Base-by-base conservation (phyloP, 495 filamentous ascomycete species). In the Penicillium canariense region DNA sequence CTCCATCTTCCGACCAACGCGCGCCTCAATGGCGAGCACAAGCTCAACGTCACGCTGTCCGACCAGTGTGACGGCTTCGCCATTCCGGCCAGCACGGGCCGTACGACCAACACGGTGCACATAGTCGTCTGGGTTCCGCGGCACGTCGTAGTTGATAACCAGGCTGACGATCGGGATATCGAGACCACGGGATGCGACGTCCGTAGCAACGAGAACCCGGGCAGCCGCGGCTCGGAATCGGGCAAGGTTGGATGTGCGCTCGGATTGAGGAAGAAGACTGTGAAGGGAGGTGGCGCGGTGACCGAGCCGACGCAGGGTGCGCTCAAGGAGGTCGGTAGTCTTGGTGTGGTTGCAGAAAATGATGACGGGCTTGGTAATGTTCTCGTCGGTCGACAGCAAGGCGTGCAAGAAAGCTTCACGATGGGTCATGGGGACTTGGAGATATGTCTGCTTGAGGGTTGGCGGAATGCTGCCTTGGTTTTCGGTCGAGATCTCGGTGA, bases 91-190 rank as follows among this genome's bases (percentile, higher is more conserved):
- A 6, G 94, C 94, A 78, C 94, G 83, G 7, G 95, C 94, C 10
- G 94, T 99, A 62, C 94, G 87, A 63, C 94, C 94, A 49, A 96
- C 92, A 18, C 94, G 87, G 71, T 99, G 94, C 54, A 99, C 90
- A 61, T 97, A 99, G 68, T 96, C 95, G 67, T 97, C 94, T 30
- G 94, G 91, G 66, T 97, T 90, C 2, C 93, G 84, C 1, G 94
- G 94, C 15, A 99, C 84, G 63, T 97, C 95, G 65, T 89, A 97
- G 68, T 99, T 97, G 45, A 99, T 74, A 7, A 99, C 93, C 10
- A 97, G 70, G 48, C 81, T 86, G 1, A 97, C 95, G 54, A 87
- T 87, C 0, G 92, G 95, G 52, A 99, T 96, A 77, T 99, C 94
- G 9, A 99, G 81, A 80, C 94, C 94, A 63, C 94, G 80, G n/a